A percentile compares a stretch with the other conserved stretches of the same genome.
Evolutionary conservation across 2,329 filamentous ascomycete species (phyloP).

Genomic region (Fusarium keratoplasticum): DNA sequence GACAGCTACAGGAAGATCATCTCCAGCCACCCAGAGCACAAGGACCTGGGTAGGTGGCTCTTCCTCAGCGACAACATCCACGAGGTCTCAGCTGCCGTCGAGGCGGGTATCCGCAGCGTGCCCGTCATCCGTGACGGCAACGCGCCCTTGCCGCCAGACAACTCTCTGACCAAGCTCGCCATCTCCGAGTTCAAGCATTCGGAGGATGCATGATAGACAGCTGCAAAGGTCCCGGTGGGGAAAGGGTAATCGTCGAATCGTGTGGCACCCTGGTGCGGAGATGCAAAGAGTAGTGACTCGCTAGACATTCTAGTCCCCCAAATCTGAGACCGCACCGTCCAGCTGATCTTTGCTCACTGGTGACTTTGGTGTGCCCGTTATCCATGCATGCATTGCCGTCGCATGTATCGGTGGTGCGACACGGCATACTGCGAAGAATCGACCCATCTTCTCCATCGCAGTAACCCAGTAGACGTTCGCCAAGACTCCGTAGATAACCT

Average conservation of each 20-base stretch:
- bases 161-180: slow-evolving; percentile 51
- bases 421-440: slow-evolving; percentile 23
- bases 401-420: slow-evolving; percentile 34
- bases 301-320: slow-evolving; percentile 42
- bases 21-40: slow-evolving; percentile 54
- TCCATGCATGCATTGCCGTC: slow-evolving; percentile 35
- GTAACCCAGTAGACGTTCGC: slow-evolving; percentile 20
- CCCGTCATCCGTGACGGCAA: slow-evolving; percentile 78
- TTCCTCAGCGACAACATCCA: slow-evolving; percentile 85
- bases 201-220: slow-evolving; percentile 38
- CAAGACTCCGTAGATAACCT: slow-evolving; percentile 24
- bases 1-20: slow-evolving; percentile 77
- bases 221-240: slow-evolving; percentile 37
- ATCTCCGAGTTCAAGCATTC: slow-evolving; percentile 50
- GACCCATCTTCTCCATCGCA: slow-evolving; percentile 19
- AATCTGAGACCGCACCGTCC: slow-evolving; percentile 39
- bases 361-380: slow-evolving; percentile 33
- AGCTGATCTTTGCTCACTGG: slow-evolving; percentile 37
- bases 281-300: slow-evolving; percentile 36
- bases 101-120: slow-evolving; percentile 71
- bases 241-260: slow-evolving; percentile 32
- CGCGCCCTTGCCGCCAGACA: slow-evolving; percentile 65
- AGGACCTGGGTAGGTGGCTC: slow-evolving; percentile 67
- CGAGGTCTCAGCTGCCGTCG: slow-evolving; percentile 72
- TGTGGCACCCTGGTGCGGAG: slow-evolving; percentile 40